Conservation (phyloP, 164 flowering plant genomes). For the Sextonia rubra region DNA sequence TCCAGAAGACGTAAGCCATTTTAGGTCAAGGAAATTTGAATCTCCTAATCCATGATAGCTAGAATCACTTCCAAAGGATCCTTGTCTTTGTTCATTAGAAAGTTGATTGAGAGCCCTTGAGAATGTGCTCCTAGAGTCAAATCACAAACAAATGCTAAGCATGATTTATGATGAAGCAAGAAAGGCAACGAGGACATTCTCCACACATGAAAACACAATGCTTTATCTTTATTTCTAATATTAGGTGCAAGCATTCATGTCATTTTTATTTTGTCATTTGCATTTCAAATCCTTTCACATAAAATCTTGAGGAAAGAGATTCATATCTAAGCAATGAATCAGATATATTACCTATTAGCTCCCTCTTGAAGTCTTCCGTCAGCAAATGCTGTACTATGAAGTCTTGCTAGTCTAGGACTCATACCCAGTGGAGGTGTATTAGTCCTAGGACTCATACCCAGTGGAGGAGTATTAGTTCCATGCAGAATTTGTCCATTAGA, state of each 20-base stretch:
- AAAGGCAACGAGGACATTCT: too few species aligned
- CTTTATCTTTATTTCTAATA: too few species aligned
- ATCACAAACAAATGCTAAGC: neutral
- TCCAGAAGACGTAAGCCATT: conserved; percentile 89
- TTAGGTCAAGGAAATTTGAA: conserved; percentile 78
- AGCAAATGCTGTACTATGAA: conserved; percentile 27
- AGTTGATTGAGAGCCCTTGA: conserved; percentile 42
- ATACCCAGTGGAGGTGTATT: conserved; percentile 32
- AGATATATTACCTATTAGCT: conserved; percentile 38
- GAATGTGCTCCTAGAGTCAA: conserved; percentile 50
- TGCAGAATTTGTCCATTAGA: conserved; percentile 79
- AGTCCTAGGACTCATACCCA: conserved; percentile 27
- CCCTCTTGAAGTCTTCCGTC: conserved; percentile 27
- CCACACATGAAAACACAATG: too few species aligned
- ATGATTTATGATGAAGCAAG: too few species aligned
- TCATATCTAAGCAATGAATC: conserved; percentile 30
- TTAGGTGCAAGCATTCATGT: too few species aligned
- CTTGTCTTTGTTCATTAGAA: conserved; percentile 38
- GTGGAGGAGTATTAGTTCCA: conserved; percentile 42
- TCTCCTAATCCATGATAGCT: conserved; percentile 37
- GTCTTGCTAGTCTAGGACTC: conserved; percentile 24
- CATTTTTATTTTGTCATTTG: too few species aligned
- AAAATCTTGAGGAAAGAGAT: too few species aligned
- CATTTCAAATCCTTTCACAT: too few species aligned
- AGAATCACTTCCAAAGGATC: conserved; percentile 26